Conservation (phyloP, 2,329 filamentous ascomycete species). For the Monosporascus sp. region DNA sequence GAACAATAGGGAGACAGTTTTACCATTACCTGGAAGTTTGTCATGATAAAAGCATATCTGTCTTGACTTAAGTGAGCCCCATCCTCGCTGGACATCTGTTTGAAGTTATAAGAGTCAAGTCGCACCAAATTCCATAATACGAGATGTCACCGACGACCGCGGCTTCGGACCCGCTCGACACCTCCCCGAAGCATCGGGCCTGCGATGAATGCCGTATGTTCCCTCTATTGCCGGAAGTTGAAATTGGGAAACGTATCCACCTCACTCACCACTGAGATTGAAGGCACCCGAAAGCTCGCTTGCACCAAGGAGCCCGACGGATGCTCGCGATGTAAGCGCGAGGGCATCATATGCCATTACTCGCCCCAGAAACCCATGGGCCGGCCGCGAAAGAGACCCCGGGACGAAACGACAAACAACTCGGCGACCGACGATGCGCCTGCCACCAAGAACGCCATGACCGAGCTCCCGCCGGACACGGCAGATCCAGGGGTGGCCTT, state of each 20-base stretch:
- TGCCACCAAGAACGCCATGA: slow-evolving; percentile 19
- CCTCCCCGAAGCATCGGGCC: slow-evolving; percentile 48
- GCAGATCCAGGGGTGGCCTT: slow-evolving; percentile 22
- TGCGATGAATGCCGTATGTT: slow-evolving; percentile 64
- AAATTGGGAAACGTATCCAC: background rate
- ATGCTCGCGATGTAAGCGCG: slow-evolving; percentile 53
- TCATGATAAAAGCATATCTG: background rate
- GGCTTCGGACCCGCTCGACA: slow-evolving; percentile 4
- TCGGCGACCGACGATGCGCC: slow-evolving; percentile 1
- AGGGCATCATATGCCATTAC: slow-evolving; percentile 54
- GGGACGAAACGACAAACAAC: slow-evolving; percentile 16
- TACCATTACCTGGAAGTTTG: too few species aligned
- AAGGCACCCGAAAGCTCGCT: slow-evolving; percentile 58
- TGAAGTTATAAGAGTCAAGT: background rate
- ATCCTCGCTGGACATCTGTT: background rate
- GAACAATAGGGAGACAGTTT: too few species aligned
- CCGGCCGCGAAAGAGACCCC: slow-evolving; percentile 52
- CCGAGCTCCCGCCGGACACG: slow-evolving; percentile 18
- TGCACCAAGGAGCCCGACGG: slow-evolving; percentile 58
- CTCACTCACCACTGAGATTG: background rate
- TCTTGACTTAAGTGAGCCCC: background rate
- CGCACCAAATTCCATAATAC: slow-evolving; percentile 1
- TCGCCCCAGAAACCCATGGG: slow-evolving; percentile 63
- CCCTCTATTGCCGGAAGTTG: slow-evolving; percentile 14
- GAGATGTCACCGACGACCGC: slow-evolving; percentile 6